Conservation (phyloP, 2,329 filamentous ascomycete species). For the Orbilia blumenaviensis region DNA sequence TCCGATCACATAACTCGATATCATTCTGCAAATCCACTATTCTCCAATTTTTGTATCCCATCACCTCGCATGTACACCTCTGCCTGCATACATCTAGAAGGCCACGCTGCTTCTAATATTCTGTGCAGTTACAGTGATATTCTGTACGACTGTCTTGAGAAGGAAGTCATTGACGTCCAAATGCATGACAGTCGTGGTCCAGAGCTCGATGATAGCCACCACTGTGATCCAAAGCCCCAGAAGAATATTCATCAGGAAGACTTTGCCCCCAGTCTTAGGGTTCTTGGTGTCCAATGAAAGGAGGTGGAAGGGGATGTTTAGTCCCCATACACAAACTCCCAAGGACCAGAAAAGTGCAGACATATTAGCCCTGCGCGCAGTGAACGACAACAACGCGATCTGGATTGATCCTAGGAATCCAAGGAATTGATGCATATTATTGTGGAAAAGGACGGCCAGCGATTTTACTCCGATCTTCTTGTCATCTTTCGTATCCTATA, state of each 20-base stretch:
- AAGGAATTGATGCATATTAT: slow-evolving; percentile 34
- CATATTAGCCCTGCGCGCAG: slow-evolving; percentile 26
- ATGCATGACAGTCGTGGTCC: slow-evolving; percentile 18
- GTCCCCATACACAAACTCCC: slow-evolving; percentile 26
- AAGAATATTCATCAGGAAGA: slow-evolving; percentile 40
- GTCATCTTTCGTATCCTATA: slow-evolving; percentile 32
- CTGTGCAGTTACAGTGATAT: slow-evolving; percentile 13
- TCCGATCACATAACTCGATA: too few relatives aligned
- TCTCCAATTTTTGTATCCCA: background rate
- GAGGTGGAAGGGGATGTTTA: slow-evolving; percentile 37
- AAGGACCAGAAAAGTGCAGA: slow-evolving; percentile 30
- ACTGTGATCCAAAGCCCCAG: slow-evolving; percentile 31
- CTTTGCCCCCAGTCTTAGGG: slow-evolving; percentile 32
- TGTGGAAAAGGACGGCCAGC: slow-evolving; percentile 19
- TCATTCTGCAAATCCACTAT: background rate
- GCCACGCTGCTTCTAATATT: slow-evolving; percentile 8
- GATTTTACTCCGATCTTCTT: slow-evolving; percentile 44
- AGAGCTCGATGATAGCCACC: slow-evolving; percentile 32
- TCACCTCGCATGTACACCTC: background rate
- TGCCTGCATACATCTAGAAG: background rate
- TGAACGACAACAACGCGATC: slow-evolving; percentile 18
- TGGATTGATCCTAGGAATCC: slow-evolving; percentile 22
- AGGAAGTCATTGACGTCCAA: slow-evolving; percentile 19
- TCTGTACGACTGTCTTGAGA: slow-evolving; percentile 5
- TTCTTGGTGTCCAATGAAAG: slow-evolving; percentile 24